Evolutionary conservation across 768 basidiomycete species (phyloP).

Genomic region (Chalciporus chontae): DNA sequence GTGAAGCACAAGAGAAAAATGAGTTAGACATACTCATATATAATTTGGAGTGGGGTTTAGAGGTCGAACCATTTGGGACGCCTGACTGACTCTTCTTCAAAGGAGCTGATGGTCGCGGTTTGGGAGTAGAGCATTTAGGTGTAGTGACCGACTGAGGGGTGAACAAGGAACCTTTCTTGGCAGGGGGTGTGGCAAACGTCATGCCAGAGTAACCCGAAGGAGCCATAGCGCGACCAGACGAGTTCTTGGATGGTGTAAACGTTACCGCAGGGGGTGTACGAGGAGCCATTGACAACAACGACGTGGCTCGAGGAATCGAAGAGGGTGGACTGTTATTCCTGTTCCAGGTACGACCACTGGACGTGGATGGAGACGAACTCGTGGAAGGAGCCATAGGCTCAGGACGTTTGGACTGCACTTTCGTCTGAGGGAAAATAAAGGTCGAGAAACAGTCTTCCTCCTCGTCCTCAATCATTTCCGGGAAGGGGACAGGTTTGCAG

Average conservation of each 20-base stretch:
- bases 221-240: constrained; percentile 26
- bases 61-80: constrained; percentile 58
- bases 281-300: constrained; percentile 33
- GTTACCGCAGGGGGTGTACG: constrained; percentile 24
- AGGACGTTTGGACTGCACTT: background rate
- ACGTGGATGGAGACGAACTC: constrained; percentile 10
- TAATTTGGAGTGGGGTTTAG: constrained; percentile 47
- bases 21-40: constrained; percentile 59
- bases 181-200: constrained; percentile 48
- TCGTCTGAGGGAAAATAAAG: constrained; percentile 25
- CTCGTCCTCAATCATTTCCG: constrained; percentile 18
- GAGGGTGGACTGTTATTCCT: constrained; percentile 39
- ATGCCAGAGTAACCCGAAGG: constrained; percentile 19
- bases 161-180: constrained; percentile 55
- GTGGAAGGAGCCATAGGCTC: constrained; percentile 8
- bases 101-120: constrained; percentile 38
- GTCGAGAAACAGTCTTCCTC: constrained; percentile 21
- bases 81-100: constrained; percentile 23
- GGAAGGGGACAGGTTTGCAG: constrained; percentile 3
- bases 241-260: constrained; percentile 34
- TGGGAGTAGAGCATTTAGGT: constrained; percentile 29
- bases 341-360: constrained; percentile 5
- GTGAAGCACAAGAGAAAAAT: constrained; percentile 38
- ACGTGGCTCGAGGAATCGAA: constrained; percentile 46
- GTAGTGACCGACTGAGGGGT: constrained; percentile 58